Percentiles rank a stretch among this genome's conserved stretches.
Conservation (phyloP, 2,329 filamentous ascomycete genomes). For the Ploettnerulaceae sp. region DNA sequence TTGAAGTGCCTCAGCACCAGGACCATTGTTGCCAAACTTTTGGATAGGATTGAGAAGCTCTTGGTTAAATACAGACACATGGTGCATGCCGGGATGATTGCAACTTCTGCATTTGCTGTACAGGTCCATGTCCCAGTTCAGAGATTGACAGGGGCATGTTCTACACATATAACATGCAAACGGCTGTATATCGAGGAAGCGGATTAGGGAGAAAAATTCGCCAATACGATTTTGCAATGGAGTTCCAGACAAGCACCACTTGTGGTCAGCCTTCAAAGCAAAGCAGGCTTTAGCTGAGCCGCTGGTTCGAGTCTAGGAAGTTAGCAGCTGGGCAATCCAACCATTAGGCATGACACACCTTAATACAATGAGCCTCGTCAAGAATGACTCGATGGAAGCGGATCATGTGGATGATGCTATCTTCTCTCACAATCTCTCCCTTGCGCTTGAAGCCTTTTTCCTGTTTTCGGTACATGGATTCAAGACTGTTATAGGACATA, state of each 20-base stretch:
- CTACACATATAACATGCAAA: constrained; percentile 96
- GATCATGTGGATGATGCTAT: constrained; percentile 75
- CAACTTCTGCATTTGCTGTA: constrained; percentile 68
- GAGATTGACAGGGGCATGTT: constrained; percentile 69
- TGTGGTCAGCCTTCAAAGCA: constrained; percentile 78
- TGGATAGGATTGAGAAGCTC: constrained; percentile 84
- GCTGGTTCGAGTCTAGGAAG: constrained; percentile 64
- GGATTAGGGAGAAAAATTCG: constrained; percentile 90
- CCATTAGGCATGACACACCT: constrained; percentile 40
- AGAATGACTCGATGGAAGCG: constrained; percentile 87
- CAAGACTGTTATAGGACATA: constrained; percentile 91
- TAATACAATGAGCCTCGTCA: constrained; percentile 95
- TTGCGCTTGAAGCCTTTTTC: constrained; percentile 83
- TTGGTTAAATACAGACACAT: constrained; percentile 85
- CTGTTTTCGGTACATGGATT: constrained; percentile 89
- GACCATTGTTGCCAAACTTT: constrained; percentile 53
- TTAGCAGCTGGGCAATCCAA: constrained; percentile 22
- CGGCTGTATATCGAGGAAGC: constrained; percentile 82
- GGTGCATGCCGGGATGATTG: constrained; percentile 48
- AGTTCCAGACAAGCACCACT: constrained; percentile 94
- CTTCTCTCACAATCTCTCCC: constrained; percentile 73
- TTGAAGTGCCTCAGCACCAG: constrained; percentile 65
- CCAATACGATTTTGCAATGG: constrained; percentile 96
- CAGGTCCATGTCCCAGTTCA: constrained; percentile 79
- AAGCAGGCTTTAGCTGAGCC: constrained; percentile 95